Evolutionary conservation across 495 filamentous ascomycete genomes (phyloP).

Genomic region (Ascodesmis nigricans): DNA sequence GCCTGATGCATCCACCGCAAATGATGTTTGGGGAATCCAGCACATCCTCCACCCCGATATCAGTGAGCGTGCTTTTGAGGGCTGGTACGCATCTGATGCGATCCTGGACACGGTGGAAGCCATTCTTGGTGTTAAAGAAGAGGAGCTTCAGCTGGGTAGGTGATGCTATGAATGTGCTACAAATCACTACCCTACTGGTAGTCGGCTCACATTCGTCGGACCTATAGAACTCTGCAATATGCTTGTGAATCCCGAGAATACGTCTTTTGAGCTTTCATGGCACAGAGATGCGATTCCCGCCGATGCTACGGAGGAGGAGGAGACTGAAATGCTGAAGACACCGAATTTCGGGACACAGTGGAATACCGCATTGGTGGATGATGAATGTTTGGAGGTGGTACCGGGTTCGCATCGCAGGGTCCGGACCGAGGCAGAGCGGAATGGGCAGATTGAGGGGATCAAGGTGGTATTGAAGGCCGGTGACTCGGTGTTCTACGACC

Average conservation of each 20-base stretch:
- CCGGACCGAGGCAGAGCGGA: conserved; percentile 41
- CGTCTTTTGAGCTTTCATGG: neutral
- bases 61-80: conserved; percentile 28
- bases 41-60: conserved; percentile 55
- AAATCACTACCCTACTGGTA: no score
- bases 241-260: neutral
- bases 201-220: no score
- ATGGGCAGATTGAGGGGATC: conserved; percentile 36
- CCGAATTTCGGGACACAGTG: conserved; percentile 32
- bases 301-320: neutral
- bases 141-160: neutral
- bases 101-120: neutral
- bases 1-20: conserved; percentile 31
- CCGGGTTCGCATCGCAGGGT: conserved; percentile 47
- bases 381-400: conserved; percentile 43
- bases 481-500: conserved; percentile 68
- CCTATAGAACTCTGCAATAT: neutral
- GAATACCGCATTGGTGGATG: conserved; percentile 50
- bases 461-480: conserved; percentile 43
- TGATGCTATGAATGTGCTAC: conserved; percentile 1
- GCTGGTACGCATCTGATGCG: neutral
- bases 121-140: neutral
- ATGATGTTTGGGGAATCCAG: conserved; percentile 71
- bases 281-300: neutral
- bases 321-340: neutral